Evolutionary conservation across 1,284 basidiomycete genomes (phyloP).

Genomic region (Rhodofomes roseus): DNA sequence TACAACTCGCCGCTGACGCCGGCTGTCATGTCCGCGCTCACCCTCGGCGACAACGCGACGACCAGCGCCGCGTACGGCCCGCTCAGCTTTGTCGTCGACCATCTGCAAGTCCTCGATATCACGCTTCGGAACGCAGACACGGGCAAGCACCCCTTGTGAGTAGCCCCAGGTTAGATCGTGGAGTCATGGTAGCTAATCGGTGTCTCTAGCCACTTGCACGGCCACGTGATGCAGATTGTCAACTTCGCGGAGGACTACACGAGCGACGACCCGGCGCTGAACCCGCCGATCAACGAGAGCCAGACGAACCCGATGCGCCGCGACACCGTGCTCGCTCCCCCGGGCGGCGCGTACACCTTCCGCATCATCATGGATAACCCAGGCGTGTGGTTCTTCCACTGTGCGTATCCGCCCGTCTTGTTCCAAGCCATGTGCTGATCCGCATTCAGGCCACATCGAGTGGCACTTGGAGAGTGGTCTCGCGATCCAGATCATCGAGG

Average conservation of each 20-base stretch:
- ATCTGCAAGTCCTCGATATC: slow-evolving; percentile 77
- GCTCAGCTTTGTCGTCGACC: slow-evolving; percentile 69
- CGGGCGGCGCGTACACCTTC: slow-evolving; percentile 57
- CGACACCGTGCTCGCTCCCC: slow-evolving; percentile 72
- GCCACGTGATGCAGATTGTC: slow-evolving; percentile 81
- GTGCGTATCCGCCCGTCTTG: slow-evolving; percentile 36
- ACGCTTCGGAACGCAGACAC: slow-evolving; percentile 78
- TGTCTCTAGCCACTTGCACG: slow-evolving; percentile 66
- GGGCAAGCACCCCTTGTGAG: slow-evolving; percentile 80
- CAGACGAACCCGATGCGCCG: slow-evolving; percentile 84
- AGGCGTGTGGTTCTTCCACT: slow-evolving; percentile 81
- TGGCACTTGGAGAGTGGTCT: slow-evolving; percentile 82
- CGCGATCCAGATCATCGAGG: slow-evolving; percentile 75
- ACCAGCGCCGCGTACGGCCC: slow-evolving; percentile 74
- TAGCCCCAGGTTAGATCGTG: slow-evolving; percentile 5
- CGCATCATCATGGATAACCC: slow-evolving; percentile 79
- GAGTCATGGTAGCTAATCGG: background rate
- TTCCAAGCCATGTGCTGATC: background rate
- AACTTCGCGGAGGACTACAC: slow-evolving; percentile 70
- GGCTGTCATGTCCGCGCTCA: slow-evolving; percentile 70
- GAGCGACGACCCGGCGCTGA: slow-evolving; percentile 73
- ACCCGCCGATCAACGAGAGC: slow-evolving; percentile 76
- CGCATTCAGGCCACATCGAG: slow-evolving; percentile 66
- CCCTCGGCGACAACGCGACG: slow-evolving; percentile 74
- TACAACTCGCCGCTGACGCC: slow-evolving; percentile 73